Evolutionary conservation across 805 yeast species (phyloP).

Genomic region (Monosporozyma aerobia): DNA sequence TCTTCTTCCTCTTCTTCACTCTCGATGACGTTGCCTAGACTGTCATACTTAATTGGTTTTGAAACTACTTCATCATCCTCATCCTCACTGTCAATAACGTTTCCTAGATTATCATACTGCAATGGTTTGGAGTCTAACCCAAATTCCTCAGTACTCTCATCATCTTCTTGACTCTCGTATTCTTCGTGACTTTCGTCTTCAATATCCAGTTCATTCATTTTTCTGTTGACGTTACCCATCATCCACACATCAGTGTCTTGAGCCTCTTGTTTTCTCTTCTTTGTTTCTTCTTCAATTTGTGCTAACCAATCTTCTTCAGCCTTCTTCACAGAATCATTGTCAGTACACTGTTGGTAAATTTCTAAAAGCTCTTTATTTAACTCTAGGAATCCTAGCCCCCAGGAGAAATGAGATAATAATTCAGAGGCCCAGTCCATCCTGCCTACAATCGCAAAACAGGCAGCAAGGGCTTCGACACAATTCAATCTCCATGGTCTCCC

Average conservation of each 20-base stretch:
- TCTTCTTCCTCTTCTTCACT: slow-evolving; percentile 18
- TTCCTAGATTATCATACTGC: slow-evolving; percentile 18
- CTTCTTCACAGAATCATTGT: slow-evolving; percentile 56
- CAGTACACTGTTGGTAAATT: slow-evolving; percentile 71
- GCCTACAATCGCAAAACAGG: slow-evolving; percentile 91
- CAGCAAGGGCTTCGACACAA: slow-evolving; percentile 96
- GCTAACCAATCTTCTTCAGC: slow-evolving; percentile 74
- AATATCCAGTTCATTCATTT: slow-evolving; percentile 4
- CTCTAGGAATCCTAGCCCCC: slow-evolving; percentile 86
- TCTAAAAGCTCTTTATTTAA: slow-evolving; percentile 72
- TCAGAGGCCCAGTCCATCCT: slow-evolving; percentile 80
- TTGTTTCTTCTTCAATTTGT: slow-evolving; percentile 54
- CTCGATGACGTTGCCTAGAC: slow-evolving; percentile 17
- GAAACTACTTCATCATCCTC: slow-evolving; percentile 6
- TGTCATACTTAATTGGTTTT: slow-evolving; percentile 12
- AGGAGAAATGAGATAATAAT: slow-evolving; percentile 70
- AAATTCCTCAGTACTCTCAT: slow-evolving; percentile 14
- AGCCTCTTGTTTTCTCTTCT: slow-evolving; percentile 47
- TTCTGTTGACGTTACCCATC: slow-evolving; percentile 67
- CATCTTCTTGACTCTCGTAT: slow-evolving; percentile 10
- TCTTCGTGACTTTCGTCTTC: slow-evolving; percentile 15
- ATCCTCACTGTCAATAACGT: slow-evolving; percentile 24
- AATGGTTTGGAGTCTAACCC: slow-evolving; percentile 4
- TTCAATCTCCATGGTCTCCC: slow-evolving; percentile 93
- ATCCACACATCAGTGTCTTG: slow-evolving; percentile 60